A percentile compares a stretch with the other conserved stretches of the same genome.
Evolutionary conservation across 2,329 filamentous ascomycete genomes (phyloP).

Genomic region (Nigrograna mackinnonii): DNA sequence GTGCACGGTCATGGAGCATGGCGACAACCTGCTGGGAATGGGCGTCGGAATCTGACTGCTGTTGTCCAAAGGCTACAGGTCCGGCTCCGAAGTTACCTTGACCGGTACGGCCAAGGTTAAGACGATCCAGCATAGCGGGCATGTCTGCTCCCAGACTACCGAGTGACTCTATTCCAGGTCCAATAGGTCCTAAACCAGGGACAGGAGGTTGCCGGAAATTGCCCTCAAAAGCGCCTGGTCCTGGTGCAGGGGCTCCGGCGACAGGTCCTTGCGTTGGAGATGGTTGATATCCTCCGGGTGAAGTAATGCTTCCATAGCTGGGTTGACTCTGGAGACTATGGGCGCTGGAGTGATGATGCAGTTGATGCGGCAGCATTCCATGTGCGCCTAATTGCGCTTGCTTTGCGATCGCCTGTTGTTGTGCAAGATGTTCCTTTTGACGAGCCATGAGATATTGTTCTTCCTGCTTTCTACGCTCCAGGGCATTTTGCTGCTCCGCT

Average conservation of each 20-base stretch:
- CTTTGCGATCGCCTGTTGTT: constrained; percentile 78
- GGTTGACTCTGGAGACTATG: constrained; percentile 97
- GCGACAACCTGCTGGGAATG: constrained; percentile 61
- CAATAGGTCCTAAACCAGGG: constrained; percentile 49
- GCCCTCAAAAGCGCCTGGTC: constrained; percentile 73
- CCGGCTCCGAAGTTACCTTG: constrained; percentile 53
- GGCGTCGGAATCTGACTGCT: constrained; percentile 48
- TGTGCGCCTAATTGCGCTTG: constrained; percentile 63
- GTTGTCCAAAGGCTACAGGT: constrained; percentile 52
- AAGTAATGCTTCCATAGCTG: constrained; percentile 92
- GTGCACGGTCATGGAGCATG: constrained; percentile 64
- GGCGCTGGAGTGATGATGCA: constrained; percentile 93
- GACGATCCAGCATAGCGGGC: constrained; percentile 65
- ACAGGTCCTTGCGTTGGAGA: constrained; percentile 59
- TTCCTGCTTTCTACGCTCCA: constrained; percentile 95
- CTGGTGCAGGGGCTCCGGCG: constrained; percentile 45
- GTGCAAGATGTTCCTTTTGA: constrained; percentile 89
- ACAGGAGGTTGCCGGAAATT: constrained; percentile 46
- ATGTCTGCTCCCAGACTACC: constrained; percentile 69
- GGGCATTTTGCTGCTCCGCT: constrained; percentile 95
- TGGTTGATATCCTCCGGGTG: constrained; percentile 73
- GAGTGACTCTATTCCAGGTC: constrained; percentile 47
- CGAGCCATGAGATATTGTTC: constrained; percentile 97
- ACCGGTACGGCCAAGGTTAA: constrained; percentile 61
- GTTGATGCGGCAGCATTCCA: constrained; percentile 59